These are phyloP conservation scores for Serendipita sp. DNA, from an alignment of 768 basidiomycete genomes.

Conservation along the genomic window DNA sequence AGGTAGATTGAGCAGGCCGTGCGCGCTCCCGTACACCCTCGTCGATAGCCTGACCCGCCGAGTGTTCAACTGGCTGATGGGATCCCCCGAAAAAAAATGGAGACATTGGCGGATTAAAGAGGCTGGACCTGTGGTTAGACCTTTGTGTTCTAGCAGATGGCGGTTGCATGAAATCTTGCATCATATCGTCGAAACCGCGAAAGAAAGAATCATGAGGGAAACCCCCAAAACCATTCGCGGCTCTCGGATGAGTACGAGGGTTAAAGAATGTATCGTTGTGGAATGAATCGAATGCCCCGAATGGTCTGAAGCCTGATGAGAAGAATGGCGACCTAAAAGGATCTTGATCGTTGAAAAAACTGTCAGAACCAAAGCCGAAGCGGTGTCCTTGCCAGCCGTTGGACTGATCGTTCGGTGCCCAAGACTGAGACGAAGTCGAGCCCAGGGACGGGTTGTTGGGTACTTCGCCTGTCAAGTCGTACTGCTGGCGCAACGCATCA, in stretches of 20 bases:
- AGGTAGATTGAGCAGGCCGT: background rate
- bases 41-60: background rate
- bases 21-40: too few species aligned
- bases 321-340: background rate
- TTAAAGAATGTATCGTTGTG: background rate
- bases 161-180: background rate
- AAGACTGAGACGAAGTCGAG: background rate
- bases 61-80: background rate
- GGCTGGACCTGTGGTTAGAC: background rate
- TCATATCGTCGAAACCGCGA: background rate
- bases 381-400: background rate
- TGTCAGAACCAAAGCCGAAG: background rate
- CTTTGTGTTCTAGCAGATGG: background rate
- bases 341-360: background rate
- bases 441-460: background rate
- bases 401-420: background rate
- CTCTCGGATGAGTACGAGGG: background rate
- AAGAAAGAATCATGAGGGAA: background rate
- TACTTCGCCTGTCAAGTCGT: background rate
- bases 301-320: background rate
- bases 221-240: background rate
- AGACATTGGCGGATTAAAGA: background rate
- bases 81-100: background rate
- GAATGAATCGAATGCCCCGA: background rate
- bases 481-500: background rate